Base-by-base conservation (phyloP, 2,329 filamentous ascomycete genomes). In the Hypoxylon sp. region DNA sequence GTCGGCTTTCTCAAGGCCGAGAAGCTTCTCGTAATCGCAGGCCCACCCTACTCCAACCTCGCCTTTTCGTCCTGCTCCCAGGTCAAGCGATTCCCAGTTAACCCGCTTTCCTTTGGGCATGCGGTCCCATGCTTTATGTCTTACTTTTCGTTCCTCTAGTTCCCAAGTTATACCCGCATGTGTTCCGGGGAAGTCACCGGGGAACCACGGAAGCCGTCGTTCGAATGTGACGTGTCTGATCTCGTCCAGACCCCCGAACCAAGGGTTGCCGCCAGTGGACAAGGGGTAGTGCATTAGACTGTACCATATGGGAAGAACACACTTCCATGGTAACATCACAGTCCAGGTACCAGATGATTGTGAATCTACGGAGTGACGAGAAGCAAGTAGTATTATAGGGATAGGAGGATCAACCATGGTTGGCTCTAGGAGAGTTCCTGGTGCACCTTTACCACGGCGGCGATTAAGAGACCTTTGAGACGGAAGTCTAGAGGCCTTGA, bases 291-390 rank as follows among this genome's bases (percentile, higher is more conserved):
- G 94, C 81, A 97, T 91, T 13, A 98, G 81, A 51, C 89, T 90
- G 74, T 95, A 91, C 96, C 96, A 99, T 33, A 98, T 85, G 0
- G 93, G 89, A 37, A 89, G 84, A 37, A 98, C 91, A 74, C 93
- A 97, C 77, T 93, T 94, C 94, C 95, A 98, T 0, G 96, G 96
- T 2, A 96, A 86, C 25, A 98, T 84, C 1, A 98, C 78, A 0
- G 91, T 96, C 94, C 94, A 98, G 0, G 86, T 90, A 0, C 91
- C 91, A 53, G 91, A 89, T 1, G 84, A 82, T 51, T 85, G 86
- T 10, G 79, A 82, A 40, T 81, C 81, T 1, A 78, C 74, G 10
- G 81, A 78, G 8, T 85, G 78, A 2, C 89, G 86, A 10, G 88
- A 89, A 35, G 90, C 85, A 3, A 93, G 84, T 5, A 97, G 81